These are phyloP conservation scores for Logfia minima DNA, from an alignment of 129 eudicot genomes.

Conservation along the genomic window DNA sequence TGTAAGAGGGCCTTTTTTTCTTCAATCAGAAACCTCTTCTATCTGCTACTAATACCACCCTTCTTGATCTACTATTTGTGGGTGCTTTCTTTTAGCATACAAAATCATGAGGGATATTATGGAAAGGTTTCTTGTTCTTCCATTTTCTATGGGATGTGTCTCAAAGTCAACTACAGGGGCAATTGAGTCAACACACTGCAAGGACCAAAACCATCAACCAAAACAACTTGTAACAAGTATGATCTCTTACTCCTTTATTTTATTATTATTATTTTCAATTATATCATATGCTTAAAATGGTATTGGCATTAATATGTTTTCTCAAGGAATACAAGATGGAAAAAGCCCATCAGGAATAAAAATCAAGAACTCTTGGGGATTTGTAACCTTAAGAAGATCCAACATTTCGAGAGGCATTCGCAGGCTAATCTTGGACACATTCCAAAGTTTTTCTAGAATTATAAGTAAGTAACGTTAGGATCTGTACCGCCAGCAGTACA, in stretches of 20 bases:
- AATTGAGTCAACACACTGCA: constrained; percentile 29
- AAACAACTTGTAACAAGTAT: constrained; percentile 39
- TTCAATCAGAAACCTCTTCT: constrained; percentile 24
- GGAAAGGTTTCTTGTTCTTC: constrained; percentile 59
- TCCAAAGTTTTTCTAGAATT: constrained; percentile 55
- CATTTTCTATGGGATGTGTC: constrained; percentile 64
- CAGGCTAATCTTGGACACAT: constrained; percentile 41
- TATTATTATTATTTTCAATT: background rate
- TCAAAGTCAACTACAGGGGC: constrained; percentile 52
- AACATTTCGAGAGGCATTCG: constrained; percentile 46
- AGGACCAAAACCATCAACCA: constrained; percentile 32
- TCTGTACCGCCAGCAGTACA: too few species aligned
- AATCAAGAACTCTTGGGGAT: constrained; percentile 39
- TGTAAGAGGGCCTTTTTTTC: constrained; percentile 33
- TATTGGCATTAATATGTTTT: background rate
- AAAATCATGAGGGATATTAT: constrained; percentile 46
- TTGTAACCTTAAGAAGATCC: constrained; percentile 37
- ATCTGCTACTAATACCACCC: constrained; percentile 13
- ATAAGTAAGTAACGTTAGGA: constrained; percentile 46
- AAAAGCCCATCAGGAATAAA: constrained; percentile 34
- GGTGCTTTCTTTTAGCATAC: constrained; percentile 1
- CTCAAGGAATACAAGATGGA: constrained; percentile 24
- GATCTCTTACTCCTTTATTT: background rate
- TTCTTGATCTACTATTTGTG: constrained; percentile 4
- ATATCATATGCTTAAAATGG: background rate